Base-by-base conservation (phyloP, 225 moss, liverwort and hornwort genomes). In the Antitrichia curtipendula region DNA sequence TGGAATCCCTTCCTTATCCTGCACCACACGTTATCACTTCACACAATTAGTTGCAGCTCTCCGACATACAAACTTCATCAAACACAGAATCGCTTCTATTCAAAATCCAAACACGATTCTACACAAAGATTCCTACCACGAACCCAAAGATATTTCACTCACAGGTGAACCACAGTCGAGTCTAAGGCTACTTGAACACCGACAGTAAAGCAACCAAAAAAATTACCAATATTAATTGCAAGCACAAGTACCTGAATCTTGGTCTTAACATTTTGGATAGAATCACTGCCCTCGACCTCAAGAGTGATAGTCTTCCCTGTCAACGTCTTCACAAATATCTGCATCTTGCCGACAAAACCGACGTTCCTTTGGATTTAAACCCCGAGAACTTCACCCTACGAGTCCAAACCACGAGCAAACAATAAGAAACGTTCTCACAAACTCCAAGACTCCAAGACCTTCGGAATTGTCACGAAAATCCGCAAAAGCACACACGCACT, bases 241-340 rank as follows among this genome's bases (percentile, higher is more conserved):
- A 83, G 41, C 27, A 63, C 43, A 63, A 56, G 74, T 76, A 93
- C 95, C 94, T 95, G 95, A 86, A 95, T 93, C 83, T 95, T 95
- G 70, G 92, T 91, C 89, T 95, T 95, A 19, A 95, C 95, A 92
- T 94, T 95, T 86, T 95, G 93, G 43, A 95, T 95, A 49, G 95
- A 95, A 83, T 95, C 95, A 70, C 94, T 94, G 88, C 90, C 88
- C 90, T 95, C 95, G 29, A 95, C 95, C 83, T 95, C 94, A 65
- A 95, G 91, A 54, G 94, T 94, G 87, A 95, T 95, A 40, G 95
- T 95, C 91, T 95, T 95, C 76, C 94, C 95, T 21, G 95, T 95
- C 92, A 95, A 88, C 54, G 95, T 95, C 92, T 95, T 95, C 89
- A 95, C 94, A 57, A 95, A 95, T 77, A 95, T 95, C 94, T 95